A percentile compares a stretch with the other conserved stretches of the same genome.
Evolutionary conservation across 75 land plant genomes (phyloP).

Genomic region (Pseudotsuga menziesii): DNA sequence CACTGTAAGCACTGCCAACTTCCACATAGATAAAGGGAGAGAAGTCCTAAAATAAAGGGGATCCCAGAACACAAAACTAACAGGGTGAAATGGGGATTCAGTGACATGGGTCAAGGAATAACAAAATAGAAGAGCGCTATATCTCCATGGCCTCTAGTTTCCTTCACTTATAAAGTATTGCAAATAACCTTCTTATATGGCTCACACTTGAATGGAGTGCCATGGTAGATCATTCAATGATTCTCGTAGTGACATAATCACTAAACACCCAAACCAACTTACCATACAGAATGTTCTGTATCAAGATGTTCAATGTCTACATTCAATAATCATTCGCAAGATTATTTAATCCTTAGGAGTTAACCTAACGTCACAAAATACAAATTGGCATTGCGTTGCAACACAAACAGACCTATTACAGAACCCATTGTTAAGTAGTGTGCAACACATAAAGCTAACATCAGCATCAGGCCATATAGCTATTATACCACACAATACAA

Average conservation of each 20-base stretch:
- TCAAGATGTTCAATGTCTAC: neutral
- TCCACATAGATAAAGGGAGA: no score
- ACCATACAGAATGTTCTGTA: neutral
- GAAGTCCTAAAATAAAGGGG: no score
- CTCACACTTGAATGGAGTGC: neutral
- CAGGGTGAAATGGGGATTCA: no score
- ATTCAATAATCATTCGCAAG: neutral
- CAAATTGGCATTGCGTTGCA: neutral
- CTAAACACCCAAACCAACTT: neutral
- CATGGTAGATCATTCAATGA: neutral
- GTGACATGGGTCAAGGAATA: no score
- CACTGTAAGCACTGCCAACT: no score
- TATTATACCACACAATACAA: no score
- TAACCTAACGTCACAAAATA: neutral
- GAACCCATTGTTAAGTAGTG: neutral
- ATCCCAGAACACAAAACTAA: no score
- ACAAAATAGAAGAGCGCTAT: no score
- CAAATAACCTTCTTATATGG: no score
- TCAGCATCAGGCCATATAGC: neutral
- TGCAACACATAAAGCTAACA: neutral
- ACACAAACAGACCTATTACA: neutral
- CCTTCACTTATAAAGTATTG: no score
- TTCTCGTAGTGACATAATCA: neutral
- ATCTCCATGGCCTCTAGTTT: no score
- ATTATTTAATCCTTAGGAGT: neutral